These are phyloP conservation scores for Myrmaecium sp. DNA, from an alignment of 2,329 filamentous ascomycete species.

Conservation along the genomic window DNA sequence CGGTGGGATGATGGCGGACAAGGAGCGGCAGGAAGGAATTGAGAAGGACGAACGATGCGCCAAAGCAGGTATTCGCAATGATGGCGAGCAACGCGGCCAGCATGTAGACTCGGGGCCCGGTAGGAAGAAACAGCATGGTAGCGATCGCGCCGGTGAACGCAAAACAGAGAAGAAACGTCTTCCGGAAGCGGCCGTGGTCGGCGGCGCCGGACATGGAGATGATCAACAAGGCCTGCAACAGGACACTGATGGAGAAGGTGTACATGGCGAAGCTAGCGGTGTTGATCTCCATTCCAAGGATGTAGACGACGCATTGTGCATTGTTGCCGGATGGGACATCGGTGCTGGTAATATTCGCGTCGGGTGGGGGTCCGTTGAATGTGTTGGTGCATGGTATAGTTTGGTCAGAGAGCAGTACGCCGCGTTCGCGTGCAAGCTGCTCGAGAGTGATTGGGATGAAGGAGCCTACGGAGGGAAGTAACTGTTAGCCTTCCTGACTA, in stretches of 20 bases:
- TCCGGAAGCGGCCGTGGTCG: constrained; percentile 78
- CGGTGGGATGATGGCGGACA: constrained; percentile 64
- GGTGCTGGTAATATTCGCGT: constrained; percentile 7
- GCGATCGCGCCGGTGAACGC: constrained; percentile 63
- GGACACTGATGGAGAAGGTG: constrained; percentile 83
- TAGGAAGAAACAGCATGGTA: constrained; percentile 77
- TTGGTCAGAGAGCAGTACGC: constrained; percentile 65
- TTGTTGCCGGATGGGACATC: constrained; percentile 7
- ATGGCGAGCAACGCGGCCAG: constrained; percentile 73
- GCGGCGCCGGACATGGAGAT: constrained; percentile 94
- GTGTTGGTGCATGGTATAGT: constrained; percentile 56
- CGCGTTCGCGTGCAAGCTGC: constrained; percentile 81
- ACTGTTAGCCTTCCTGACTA: constrained; percentile 1
- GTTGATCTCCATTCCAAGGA: constrained; percentile 77
- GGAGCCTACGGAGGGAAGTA: too few species aligned
- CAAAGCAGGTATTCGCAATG: constrained; percentile 83
- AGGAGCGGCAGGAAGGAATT: constrained; percentile 90
- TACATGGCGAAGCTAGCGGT: constrained; percentile 98
- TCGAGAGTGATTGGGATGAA: constrained; percentile 95
- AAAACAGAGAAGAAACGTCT: constrained; percentile 72
- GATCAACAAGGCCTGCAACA: constrained; percentile 77
- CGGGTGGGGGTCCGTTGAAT: constrained; percentile 28
- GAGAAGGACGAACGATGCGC: constrained; percentile 83
- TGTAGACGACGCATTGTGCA: constrained; percentile 61
- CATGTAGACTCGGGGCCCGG: constrained; percentile 59